Evolutionary conservation across 2,329 filamentous ascomycete species (phyloP).

Genomic region (Pseudopithomyces chartarum): DNA sequence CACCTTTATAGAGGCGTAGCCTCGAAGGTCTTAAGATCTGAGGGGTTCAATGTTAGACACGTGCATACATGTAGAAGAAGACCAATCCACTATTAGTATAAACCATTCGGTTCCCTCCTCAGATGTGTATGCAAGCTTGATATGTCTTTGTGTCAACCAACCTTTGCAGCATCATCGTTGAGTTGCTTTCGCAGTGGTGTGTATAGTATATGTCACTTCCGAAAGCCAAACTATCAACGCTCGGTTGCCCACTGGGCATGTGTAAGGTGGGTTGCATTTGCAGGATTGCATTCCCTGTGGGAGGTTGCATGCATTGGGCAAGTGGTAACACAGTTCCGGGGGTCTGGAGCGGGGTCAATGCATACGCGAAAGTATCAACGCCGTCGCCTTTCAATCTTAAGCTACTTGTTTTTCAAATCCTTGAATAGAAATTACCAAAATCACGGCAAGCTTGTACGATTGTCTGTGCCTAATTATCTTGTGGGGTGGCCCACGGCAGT

Average conservation of each 20-base stretch:
- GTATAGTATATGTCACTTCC: neutral
- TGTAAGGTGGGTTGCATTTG: neutral
- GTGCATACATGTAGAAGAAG: too few species aligned
- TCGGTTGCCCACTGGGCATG: too few species aligned
- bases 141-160: neutral
- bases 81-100: too few species aligned
- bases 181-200: too few species aligned
- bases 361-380: slow-evolving; percentile 3
- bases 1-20: neutral
- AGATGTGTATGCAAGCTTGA: too few species aligned
- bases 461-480: slow-evolving; percentile 11
- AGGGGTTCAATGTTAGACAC: too few species aligned
- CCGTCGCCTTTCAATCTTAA: neutral
- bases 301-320: slow-evolving; percentile 8
- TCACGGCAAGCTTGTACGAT: too few species aligned
- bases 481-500: too few species aligned
- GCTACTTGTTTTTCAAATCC: neutral
- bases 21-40: too few species aligned
- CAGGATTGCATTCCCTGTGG: slow-evolving; percentile 1
- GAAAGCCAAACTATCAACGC: too few species aligned
- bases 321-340: slow-evolving; percentile 2
- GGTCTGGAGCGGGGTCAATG: slow-evolving; percentile 15
- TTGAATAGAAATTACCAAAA: too few species aligned
- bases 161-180: neutral
- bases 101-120: too few species aligned